Evolutionary conservation across 352 stramenopile genomes (phyloP).

Genomic region (Blastocystis sp.): DNA sequence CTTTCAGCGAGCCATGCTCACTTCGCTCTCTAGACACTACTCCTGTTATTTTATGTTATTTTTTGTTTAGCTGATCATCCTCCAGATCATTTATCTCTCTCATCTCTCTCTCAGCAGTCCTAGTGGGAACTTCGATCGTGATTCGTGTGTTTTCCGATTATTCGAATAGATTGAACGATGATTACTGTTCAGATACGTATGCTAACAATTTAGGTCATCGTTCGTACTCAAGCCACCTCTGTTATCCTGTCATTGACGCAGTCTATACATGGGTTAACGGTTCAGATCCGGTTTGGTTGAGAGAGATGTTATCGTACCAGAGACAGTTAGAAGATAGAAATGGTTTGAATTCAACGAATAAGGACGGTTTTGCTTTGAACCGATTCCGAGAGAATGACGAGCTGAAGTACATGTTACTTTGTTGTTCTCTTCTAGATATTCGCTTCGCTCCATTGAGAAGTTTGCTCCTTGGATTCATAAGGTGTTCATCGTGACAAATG

Average conservation of each 20-base stretch:
- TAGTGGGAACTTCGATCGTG: background rate
- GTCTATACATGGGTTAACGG: slow-evolving; percentile 93
- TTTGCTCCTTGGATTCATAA: slow-evolving; percentile 87
- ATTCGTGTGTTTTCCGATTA: background rate
- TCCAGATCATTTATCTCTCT: background rate
- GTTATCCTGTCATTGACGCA: slow-evolving; percentile 76
- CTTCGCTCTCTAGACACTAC: background rate
- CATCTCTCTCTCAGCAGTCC: background rate
- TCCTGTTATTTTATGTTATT: slow-evolving; percentile 26
- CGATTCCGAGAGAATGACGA: slow-evolving; percentile 87
- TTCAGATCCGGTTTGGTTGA: slow-evolving; percentile 79
- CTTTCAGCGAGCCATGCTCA: slow-evolving; percentile 39
- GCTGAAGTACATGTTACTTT: slow-evolving; percentile 68
- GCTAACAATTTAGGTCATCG: slow-evolving; percentile 45
- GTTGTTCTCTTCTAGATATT: background rate
- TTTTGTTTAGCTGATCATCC: background rate
- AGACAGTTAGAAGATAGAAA: background rate
- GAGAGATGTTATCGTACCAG: slow-evolving; percentile 72
- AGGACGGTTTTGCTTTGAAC: slow-evolving; percentile 73
- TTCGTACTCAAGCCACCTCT: slow-evolving; percentile 47
- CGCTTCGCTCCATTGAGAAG: slow-evolving; percentile 80
- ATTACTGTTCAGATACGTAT: slow-evolving; percentile 37
- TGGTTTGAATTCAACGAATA: background rate
- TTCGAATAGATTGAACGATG: background rate
- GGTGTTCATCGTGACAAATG: slow-evolving; percentile 86